Evolutionary conservation across 345 rosid genomes (phyloP).

Genomic region (Eucalyptus pauciflora): DNA sequence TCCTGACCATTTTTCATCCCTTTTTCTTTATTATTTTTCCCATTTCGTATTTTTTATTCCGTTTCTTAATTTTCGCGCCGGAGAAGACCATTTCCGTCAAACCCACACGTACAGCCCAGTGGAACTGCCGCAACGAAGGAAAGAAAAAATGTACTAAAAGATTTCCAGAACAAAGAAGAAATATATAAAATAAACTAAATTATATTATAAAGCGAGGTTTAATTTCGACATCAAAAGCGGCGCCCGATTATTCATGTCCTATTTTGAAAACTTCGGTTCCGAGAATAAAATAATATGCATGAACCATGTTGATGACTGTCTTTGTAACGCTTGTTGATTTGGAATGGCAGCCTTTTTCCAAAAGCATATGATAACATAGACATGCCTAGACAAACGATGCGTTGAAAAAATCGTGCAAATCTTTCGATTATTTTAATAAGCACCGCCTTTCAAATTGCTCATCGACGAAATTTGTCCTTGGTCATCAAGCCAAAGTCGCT

Average conservation of each 20-base stretch:
- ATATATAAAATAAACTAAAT: background rate
- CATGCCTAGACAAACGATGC: background rate
- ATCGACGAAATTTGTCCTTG: background rate
- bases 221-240: background rate
- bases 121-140: background rate
- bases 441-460: background rate
- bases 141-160: background rate
- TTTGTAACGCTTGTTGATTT: background rate
- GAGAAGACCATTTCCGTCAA: background rate
- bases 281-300: background rate
- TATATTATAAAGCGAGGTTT: background rate
- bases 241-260: background rate
- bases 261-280: background rate
- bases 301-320: background rate
- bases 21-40: background rate
- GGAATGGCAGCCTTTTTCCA: background rate
- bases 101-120: background rate
- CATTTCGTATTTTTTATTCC: background rate
- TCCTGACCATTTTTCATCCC: background rate
- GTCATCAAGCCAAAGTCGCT: background rate
- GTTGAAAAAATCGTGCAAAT: background rate
- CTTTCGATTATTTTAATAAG: background rate
- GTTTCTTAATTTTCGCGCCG: background rate
- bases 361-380: background rate
- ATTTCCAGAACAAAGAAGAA: background rate